Percentiles rank a stretch among this genome's conserved stretches.
phyloP scores from a whole-genome alignment of 768 basidiomycete species.

The Crepidotus variabilis region DNA sequence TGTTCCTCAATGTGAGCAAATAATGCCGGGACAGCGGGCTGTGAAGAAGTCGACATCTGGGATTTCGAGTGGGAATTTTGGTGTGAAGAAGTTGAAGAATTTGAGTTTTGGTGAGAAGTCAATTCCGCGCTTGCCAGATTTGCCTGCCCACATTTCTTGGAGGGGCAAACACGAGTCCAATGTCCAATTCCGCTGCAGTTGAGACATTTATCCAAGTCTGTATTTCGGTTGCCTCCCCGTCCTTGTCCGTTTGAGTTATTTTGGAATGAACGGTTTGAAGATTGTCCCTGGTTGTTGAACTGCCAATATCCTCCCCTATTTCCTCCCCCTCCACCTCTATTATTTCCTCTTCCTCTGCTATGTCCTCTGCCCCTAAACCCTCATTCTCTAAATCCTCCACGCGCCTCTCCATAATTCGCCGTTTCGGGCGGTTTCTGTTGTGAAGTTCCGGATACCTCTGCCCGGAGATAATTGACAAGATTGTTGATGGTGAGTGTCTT shows the following conservation, averaged over 20 bases:
- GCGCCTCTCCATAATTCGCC: not conserved
- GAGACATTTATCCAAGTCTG: not conserved
- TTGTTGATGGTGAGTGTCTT: not conserved
- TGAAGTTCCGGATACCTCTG: not conserved
- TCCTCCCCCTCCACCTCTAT: not conserved
- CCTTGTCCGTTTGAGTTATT: too few relatives aligned
- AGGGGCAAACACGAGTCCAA: not conserved
- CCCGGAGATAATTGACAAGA: not conserved
- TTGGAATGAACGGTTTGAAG: too few relatives aligned
- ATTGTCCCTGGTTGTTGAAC: not conserved
- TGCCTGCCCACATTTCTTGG: not conserved
- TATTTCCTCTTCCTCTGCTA: not conserved
- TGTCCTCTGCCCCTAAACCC: not conserved
- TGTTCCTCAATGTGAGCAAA: not conserved
- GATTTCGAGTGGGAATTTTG: not conserved
- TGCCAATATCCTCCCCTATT: not conserved
- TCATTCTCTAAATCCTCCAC: not conserved
- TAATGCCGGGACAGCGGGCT: not conserved
- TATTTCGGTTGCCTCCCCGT: not conserved
- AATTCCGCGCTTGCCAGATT: not conserved
- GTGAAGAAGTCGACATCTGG: too few relatives aligned
- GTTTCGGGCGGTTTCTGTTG: not conserved
- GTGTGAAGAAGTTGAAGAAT: not conserved
- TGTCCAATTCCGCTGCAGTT: not conserved
- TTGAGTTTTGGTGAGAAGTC: not conserved